phyloP scores from a whole-genome alignment of 495 filamentous ascomycete genomes.

The Cercophora sp. region DNA sequence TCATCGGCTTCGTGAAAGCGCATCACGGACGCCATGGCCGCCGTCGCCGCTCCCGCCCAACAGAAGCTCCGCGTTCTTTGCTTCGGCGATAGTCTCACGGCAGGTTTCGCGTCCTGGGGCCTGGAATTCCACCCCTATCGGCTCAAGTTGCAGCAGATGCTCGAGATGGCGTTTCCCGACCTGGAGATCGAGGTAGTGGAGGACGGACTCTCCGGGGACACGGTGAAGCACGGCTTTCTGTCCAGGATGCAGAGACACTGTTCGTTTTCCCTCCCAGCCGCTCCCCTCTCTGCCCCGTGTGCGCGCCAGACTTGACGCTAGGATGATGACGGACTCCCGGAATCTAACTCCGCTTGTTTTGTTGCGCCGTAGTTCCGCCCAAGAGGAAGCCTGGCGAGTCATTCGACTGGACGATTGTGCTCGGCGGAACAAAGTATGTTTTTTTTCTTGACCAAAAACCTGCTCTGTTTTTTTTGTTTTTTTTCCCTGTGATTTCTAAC shows the following conservation, averaged over 20 bases:
- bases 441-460: conserved; percentile 44
- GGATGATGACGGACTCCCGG: background rate
- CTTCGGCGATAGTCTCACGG: conserved; percentile 62
- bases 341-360: conserved; percentile 3
- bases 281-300: no score
- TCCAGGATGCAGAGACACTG: conserved; percentile 43
- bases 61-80: conserved; percentile 51
- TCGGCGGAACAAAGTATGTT: conserved; percentile 59
- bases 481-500: background rate
- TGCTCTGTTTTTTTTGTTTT: conserved; percentile 7
- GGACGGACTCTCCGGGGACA: conserved; percentile 50
- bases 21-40: background rate
- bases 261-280: conserved; percentile 29
- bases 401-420: conserved; percentile 47
- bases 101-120: conserved; percentile 49
- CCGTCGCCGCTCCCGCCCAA: conserved; percentile 18
- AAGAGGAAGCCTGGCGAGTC: conserved; percentile 8
- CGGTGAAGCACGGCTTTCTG: conserved; percentile 44
- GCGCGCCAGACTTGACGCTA: background rate
- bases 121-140: conserved; percentile 50
- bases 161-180: conserved; percentile 38
- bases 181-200: conserved; percentile 29
- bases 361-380: background rate
- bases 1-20: no score
- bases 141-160: conserved; percentile 30